These are phyloP conservation scores for barley (Hordeum vulgare) DNA, from an alignment of 176 grass and related monocot species.

Conservation along the genomic window MorexV3_pseudomolecules_assembly NC_058520.1:51988690-51989189, in stretches of 20 bases:
- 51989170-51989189: conserved; percentile 11
- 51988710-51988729: conserved; percentile 59
- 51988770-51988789: conserved; percentile 5
- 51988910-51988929: conserved; percentile 77
- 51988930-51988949: background rate
- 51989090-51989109: conserved; percentile 84
- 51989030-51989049: conserved; percentile 71
- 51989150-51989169: background rate
- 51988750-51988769: conserved; percentile 93
- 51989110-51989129: conserved; percentile 44
- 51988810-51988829: background rate
- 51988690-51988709: conserved; percentile 75
- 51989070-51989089: conserved; percentile 93
- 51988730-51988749: conserved; percentile 91
- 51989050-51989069: conserved; percentile 87
- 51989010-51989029: conserved; percentile 84
- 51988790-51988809: conserved; percentile 1
- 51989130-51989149: background rate
- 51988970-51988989: conserved; percentile 4
- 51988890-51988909: conserved; percentile 88
- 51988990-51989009: conserved; percentile 29
- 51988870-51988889: conserved; percentile 88
- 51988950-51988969: background rate
- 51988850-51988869: conserved; percentile 58
- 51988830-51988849: conserved; percentile 12